A percentile compares a stretch with the other conserved stretches of the same genome.
Evolutionary conservation across 495 filamentous ascomycete species (phyloP).

Genomic region (Neurospora sp.): DNA sequence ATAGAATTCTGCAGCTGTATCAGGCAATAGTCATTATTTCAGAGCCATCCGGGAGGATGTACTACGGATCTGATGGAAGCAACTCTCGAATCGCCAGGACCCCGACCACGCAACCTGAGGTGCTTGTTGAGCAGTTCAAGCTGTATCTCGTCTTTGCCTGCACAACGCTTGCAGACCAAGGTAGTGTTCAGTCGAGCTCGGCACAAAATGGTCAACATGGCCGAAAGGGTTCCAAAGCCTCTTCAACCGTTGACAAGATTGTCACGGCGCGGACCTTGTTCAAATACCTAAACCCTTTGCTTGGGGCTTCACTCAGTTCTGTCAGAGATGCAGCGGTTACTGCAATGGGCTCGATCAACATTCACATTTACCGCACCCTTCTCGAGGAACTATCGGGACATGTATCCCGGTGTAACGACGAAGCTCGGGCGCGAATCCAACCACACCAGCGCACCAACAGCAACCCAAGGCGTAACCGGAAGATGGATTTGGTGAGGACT

Average conservation of each 20-base stretch:
- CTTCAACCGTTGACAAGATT: slow-evolving; percentile 67
- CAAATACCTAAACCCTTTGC: slow-evolving; percentile 76
- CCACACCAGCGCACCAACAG: slow-evolving; percentile 65
- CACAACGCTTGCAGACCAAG: slow-evolving; percentile 82
- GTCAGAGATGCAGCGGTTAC: slow-evolving; percentile 86
- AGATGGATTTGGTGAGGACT: slow-evolving; percentile 77
- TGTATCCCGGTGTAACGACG: slow-evolving; percentile 69
- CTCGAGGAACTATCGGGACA: slow-evolving; percentile 83
- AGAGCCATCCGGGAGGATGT: slow-evolving; percentile 55
- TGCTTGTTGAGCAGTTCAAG: slow-evolving; percentile 96
- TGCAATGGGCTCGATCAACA: slow-evolving; percentile 88
- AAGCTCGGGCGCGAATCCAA: slow-evolving; percentile 68
- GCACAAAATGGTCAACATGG: slow-evolving; percentile 64
- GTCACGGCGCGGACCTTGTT: slow-evolving; percentile 82
- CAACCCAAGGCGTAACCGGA: slow-evolving; percentile 62
- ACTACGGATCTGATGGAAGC: slow-evolving; percentile 39
- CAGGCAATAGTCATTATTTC: slow-evolving; percentile 68
- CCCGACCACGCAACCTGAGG: slow-evolving; percentile 70
- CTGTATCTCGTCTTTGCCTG: slow-evolving; percentile 96
- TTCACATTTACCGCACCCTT: slow-evolving; percentile 86
- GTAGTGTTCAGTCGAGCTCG: slow-evolving; percentile 48
- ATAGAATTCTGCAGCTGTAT: slow-evolving; percentile 85
- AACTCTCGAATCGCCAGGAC: slow-evolving; percentile 39
- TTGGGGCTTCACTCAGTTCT: slow-evolving; percentile 62
- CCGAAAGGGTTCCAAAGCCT: slow-evolving; percentile 71